Conservation (phyloP, 164 flowering plant genomes). For the Stephania japonica region DNA sequence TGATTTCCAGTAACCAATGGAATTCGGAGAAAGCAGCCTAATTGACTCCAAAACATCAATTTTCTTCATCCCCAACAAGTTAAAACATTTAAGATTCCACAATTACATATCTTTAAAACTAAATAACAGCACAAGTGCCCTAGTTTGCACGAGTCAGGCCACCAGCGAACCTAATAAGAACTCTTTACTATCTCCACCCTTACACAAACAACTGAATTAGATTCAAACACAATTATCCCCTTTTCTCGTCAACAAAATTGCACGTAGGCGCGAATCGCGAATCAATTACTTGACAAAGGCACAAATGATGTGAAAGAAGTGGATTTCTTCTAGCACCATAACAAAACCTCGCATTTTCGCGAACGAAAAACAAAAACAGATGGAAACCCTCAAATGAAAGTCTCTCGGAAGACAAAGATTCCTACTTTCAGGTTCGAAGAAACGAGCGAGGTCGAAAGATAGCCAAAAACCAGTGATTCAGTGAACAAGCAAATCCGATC, state of each 20-base stretch:
- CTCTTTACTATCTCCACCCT: not conserved
- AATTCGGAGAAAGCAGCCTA: not conserved
- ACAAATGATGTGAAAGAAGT: not conserved
- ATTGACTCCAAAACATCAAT: not conserved
- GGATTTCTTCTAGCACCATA: not conserved
- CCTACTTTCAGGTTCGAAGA: not conserved
- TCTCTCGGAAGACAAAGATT: not conserved
- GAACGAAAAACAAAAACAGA: not conserved
- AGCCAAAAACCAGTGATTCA: not conserved
- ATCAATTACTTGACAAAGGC: not conserved
- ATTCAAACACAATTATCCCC: conserved; percentile 1
- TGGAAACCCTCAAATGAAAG: conserved; percentile 1
- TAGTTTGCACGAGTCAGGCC: not conserved
- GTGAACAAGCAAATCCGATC: not conserved
- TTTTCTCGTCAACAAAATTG: not conserved
- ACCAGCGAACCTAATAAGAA: not conserved
- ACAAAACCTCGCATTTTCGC: not conserved
- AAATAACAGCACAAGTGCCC: not conserved
- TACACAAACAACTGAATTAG: not conserved
- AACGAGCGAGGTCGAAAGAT: not conserved
- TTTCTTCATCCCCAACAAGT: not conserved
- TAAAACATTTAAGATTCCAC: not conserved
- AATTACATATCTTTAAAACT: not conserved
- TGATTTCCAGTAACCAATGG: not conserved
- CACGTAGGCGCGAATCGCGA: not conserved